Evolutionary conservation across 176 grass and related monocot genomes (phyloP).

Genomic region (Oropetium thomaeum): DNA sequence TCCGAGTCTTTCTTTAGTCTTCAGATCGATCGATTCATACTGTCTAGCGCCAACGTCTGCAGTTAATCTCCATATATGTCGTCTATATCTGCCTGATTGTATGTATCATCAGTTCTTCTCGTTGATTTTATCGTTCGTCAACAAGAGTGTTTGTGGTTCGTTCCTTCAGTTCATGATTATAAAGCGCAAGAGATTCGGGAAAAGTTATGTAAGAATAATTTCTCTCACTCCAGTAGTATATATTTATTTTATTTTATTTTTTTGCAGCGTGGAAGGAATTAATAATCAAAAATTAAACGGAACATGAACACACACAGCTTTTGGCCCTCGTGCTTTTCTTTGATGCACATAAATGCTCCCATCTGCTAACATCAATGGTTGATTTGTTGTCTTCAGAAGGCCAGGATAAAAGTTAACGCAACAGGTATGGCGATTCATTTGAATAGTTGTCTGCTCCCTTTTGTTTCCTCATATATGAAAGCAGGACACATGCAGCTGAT

Average conservation of each 20-base stretch:
- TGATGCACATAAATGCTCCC: slow-evolving; percentile 6
- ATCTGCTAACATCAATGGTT: slow-evolving; percentile 7
- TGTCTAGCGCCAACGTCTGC: neutral
- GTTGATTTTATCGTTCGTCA: neutral
- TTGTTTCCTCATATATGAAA: slow-evolving; percentile 37
- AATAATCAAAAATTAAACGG: too few species aligned
- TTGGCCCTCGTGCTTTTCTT: neutral
- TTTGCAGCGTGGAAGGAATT: neutral
- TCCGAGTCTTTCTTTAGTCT: neutral
- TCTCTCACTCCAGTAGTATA: too few species aligned
- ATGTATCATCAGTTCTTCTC: neutral
- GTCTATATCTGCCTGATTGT: neutral
- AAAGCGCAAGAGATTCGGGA: neutral
- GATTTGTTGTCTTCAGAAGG: slow-evolving; percentile 24
- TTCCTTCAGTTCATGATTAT: neutral
- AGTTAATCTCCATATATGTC: neutral
- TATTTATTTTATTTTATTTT: too few species aligned
- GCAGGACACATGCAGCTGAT: slow-evolving; percentile 35
- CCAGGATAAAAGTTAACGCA: neutral
- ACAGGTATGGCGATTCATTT: neutral
- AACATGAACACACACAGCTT: neutral
- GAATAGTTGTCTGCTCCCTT: slow-evolving; percentile 23
- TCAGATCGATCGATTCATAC: neutral
- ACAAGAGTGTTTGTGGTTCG: neutral
- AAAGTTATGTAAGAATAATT: neutral